Conservation (phyloP, 1,284 basidiomycete species). For the Salmacisia buchloeana region DNA sequence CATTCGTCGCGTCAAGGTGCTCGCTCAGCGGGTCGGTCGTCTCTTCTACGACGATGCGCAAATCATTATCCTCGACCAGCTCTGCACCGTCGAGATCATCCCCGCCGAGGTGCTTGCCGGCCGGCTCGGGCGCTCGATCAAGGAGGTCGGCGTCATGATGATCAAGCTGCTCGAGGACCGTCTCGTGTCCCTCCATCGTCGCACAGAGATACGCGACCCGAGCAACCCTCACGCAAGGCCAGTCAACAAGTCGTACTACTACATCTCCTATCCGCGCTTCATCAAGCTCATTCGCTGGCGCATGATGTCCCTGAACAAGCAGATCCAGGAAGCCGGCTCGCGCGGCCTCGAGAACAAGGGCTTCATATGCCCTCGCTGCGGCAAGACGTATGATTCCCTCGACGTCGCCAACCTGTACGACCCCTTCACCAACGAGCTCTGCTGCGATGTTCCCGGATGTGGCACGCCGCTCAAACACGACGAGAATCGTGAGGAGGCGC, state of each 20-base stretch:
- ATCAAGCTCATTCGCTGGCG: conserved; percentile 97
- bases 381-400: conserved; percentile 74
- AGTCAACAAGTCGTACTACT: conserved; percentile 65
- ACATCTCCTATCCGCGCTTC: conserved; percentile 89
- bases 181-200: conserved; percentile 56
- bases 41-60: conserved; percentile 91
- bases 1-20: conserved; percentile 47
- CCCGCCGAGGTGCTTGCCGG: conserved; percentile 87
- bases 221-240: neutral
- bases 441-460: conserved; percentile 52
- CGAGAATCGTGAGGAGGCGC: conserved; percentile 77
- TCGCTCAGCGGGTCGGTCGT: conserved; percentile 86
- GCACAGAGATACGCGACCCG: conserved; percentile 31
- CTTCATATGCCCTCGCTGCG: conserved; percentile 87
- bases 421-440: conserved; percentile 55
- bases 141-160: conserved; percentile 87
- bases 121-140: conserved; percentile 77
- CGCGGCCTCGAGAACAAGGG: conserved; percentile 77
- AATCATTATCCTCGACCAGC: conserved; percentile 85
- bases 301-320: conserved; percentile 84
- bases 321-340: conserved; percentile 67
- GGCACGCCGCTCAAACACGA: conserved; percentile 76
- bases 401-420: conserved; percentile 80
- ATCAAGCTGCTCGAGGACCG: conserved; percentile 78
- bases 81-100: conserved; percentile 85